Conservation (phyloP, 2,329 filamentous ascomycete species). For the Fusarium luffae region DNA sequence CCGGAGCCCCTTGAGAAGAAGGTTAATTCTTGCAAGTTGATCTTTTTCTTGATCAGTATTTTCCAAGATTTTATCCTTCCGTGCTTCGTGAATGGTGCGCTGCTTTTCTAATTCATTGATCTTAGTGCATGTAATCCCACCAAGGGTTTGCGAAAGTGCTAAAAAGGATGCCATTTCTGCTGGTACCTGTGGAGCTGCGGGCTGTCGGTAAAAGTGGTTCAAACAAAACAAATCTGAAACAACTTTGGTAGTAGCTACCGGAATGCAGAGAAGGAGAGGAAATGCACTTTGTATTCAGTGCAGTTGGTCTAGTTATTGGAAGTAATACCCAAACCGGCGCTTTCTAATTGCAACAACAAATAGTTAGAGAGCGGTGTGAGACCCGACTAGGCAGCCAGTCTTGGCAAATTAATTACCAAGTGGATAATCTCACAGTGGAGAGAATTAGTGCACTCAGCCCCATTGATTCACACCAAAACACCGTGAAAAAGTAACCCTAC, state of each 20-base stretch:
- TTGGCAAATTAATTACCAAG: neutral
- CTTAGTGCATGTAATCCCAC: neutral
- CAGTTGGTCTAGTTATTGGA: rapidly evolving
- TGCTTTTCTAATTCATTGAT: neutral
- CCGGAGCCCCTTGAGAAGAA: neutral
- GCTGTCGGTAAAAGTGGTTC: neutral
- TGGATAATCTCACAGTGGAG: neutral
- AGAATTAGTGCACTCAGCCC: neutral
- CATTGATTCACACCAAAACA: neutral
- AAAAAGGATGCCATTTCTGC: neutral
- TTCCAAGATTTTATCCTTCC: neutral
- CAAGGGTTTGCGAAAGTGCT: neutral
- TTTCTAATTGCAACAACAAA: neutral
- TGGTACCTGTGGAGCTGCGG: neutral
- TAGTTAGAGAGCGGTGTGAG: neutral
- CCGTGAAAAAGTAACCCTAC: neutral
- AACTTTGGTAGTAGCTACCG: neutral
- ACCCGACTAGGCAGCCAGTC: neutral
- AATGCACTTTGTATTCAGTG: rapidly evolving
- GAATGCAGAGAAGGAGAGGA: rapidly evolving
- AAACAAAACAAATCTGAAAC: neutral
- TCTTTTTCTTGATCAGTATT: neutral
- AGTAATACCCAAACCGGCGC: neutral
- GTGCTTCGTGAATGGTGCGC: neutral
- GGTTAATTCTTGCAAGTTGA: neutral